phyloP scores from a whole-genome alignment of 495 filamentous ascomycete genomes.

The Penicillium tannophilum region DNA sequence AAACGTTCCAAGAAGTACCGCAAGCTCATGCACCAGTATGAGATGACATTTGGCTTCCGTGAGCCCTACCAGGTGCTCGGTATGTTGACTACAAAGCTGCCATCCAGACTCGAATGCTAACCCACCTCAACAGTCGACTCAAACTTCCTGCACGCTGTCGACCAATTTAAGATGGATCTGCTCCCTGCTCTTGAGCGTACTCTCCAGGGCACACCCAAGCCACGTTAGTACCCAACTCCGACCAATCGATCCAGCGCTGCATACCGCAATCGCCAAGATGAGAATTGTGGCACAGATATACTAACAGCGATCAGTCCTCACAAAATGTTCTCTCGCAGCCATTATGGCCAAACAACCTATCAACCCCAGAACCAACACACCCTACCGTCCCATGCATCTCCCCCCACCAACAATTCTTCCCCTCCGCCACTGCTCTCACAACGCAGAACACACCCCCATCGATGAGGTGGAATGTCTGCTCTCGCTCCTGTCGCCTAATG shows the following conservation, averaged over 20 bases:
- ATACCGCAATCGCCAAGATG: not conserved
- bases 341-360: conserved; percentile 48
- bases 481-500: conserved; percentile 74
- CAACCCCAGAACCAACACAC: conserved; percentile 48
- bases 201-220: conserved; percentile 81
- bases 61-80: conserved; percentile 90
- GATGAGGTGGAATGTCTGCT: conserved; percentile 75
- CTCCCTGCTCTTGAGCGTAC: conserved; percentile 69
- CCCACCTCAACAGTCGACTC: conserved; percentile 62
- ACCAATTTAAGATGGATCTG: conserved; percentile 79
- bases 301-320: conserved; percentile 50
- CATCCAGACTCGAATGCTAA: conserved; percentile 14
- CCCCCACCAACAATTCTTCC: conserved; percentile 62
- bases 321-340: conserved; percentile 58
- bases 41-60: conserved; percentile 79
- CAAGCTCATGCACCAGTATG: conserved; percentile 94
- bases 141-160: conserved; percentile 72
- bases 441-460: conserved; percentile 76
- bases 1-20: conserved; percentile 95
- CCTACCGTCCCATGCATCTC: conserved; percentile 42
- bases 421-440: conserved; percentile 85
- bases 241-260: not conserved
- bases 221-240: conserved; percentile 54
- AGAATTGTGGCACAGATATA: not conserved
- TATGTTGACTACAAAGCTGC: conserved; percentile 33